These are phyloP conservation scores for Rhizopogon roseolus DNA, from an alignment of 768 basidiomycete species.

Conservation along the genomic window DNA sequence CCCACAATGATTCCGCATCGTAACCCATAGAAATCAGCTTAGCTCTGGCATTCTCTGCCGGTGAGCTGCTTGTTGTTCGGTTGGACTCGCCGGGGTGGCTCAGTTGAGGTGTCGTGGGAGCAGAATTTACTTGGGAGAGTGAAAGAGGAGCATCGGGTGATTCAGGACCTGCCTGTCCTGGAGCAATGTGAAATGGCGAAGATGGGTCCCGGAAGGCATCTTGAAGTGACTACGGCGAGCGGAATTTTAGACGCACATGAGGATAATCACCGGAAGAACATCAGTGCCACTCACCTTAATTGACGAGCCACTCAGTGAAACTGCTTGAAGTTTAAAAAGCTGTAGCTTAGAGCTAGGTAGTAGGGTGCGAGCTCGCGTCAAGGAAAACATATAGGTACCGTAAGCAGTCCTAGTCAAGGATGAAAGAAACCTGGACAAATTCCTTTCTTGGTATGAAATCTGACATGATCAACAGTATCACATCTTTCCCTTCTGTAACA, in stretches of 20 bases:
- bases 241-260: not conserved
- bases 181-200: conserved; percentile 62
- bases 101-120: not conserved
- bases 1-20: conserved; percentile 68
- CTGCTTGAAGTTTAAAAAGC: not conserved
- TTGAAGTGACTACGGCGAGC: conserved; percentile 46
- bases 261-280: not conserved
- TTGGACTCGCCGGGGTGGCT: not conserved
- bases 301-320: conserved; percentile 18
- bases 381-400: too few species aligned
- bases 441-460: too few species aligned
- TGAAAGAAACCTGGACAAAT: too few species aligned
- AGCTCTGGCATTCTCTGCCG: conserved; percentile 33
- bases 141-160: conserved; percentile 43
- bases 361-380: not conserved
- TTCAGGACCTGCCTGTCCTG: conserved; percentile 54
- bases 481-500: too few species aligned
- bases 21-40: conserved; percentile 46
- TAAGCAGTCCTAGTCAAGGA: too few species aligned
- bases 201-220: conserved; percentile 57
- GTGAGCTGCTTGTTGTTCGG: conserved; percentile 6
- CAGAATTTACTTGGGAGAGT: not conserved
- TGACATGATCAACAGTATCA: too few species aligned
- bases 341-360: not conserved
- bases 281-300: conserved; percentile 14